Evolutionary conservation across 768 basidiomycete genomes (phyloP), one percentile per base, ranked within the genome.

Genomic region (Boletus rubescentipes): DNA sequence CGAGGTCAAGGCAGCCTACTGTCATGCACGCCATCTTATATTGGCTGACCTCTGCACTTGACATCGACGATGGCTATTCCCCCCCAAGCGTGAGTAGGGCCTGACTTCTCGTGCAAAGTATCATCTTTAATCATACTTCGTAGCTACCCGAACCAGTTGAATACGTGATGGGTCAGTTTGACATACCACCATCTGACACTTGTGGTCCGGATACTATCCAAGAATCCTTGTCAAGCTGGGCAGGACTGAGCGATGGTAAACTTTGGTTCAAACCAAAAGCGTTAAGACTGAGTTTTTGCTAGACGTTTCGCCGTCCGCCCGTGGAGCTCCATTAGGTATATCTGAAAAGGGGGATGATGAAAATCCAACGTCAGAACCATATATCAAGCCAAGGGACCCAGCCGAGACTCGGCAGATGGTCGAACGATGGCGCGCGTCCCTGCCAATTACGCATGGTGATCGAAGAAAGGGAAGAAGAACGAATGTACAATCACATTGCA

Each of bases 11-110:
- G 40, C 67, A 74, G n/a, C 83, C 82, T 9, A 78, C 80, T 9
- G 72, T 83, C 26, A 65, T 80, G 46, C 79, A 84, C 60, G 74
- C 73, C 53, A 66, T 84, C 15, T 68, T 77, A 26, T 85, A 77
- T 63, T 86, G 84, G 84, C 61, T 83, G 39, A 73, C 77, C 16
- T 82, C 83, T 32, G 79, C 82, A n/a, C 69, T 72, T 46, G 63
- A 63, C 46, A 45, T 67, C 31, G 59, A 69, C 29, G 71, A 65
- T 39, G 69, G 71, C 1, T 72, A 67, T 49, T 64, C 54, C 4
- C 57, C 61, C 10, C 62, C 69, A 4, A 52, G 49, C 37, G 68
- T 71, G 40, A 51, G 68, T 51, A 6, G 15, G 18, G 34, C 29
- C 43, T 14, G 15, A 21, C 44, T 40, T 11, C 23, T 26, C 23